Evolutionary conservation across 2,329 filamentous ascomycete genomes (phyloP).

Genomic region (Stachybotrys elegans): DNA sequence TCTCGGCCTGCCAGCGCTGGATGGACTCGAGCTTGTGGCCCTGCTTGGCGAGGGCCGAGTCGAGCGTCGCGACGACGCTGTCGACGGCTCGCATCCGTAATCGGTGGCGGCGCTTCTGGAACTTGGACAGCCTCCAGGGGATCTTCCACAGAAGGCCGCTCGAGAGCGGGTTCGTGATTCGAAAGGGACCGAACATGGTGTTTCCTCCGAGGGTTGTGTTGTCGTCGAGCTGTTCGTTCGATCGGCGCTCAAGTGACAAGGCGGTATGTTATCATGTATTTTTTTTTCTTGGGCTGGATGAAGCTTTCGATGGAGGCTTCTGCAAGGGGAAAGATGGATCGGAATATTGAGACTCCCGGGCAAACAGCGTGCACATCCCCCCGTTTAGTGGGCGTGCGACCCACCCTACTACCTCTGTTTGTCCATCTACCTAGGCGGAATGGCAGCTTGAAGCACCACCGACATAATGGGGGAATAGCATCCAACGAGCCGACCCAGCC

Average conservation of each 20-base stretch:
- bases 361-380: too few relatives aligned
- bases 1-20: slow-evolving; percentile 88
- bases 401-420: too few relatives aligned
- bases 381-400: too few relatives aligned
- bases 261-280: too few relatives aligned
- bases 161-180: slow-evolving; percentile 69
- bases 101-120: slow-evolving; percentile 85
- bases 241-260: neutral
- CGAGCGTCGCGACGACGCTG: slow-evolving; percentile 76
- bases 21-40: slow-evolving; percentile 70
- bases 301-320: neutral
- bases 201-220: too few relatives aligned
- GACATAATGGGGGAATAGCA: too few relatives aligned
- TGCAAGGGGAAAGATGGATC: slow-evolving; percentile 15
- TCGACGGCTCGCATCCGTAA: slow-evolving; percentile 81
- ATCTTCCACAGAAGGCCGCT: slow-evolving; percentile 93
- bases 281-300: neutral
- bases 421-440: too few relatives aligned
- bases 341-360: slow-evolving; percentile 21
- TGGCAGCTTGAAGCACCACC: too few relatives aligned
- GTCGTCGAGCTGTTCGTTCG: slow-evolving; percentile 5
- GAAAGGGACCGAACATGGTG: slow-evolving; percentile 86
- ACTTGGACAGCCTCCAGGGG: slow-evolving; percentile 88
- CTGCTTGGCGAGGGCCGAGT: slow-evolving; percentile 69
- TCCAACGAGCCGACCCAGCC: too few relatives aligned